These are phyloP conservation scores for Boletus insuetus DNA, from an alignment of 768 basidiomycete genomes.

Conservation along the genomic window DNA sequence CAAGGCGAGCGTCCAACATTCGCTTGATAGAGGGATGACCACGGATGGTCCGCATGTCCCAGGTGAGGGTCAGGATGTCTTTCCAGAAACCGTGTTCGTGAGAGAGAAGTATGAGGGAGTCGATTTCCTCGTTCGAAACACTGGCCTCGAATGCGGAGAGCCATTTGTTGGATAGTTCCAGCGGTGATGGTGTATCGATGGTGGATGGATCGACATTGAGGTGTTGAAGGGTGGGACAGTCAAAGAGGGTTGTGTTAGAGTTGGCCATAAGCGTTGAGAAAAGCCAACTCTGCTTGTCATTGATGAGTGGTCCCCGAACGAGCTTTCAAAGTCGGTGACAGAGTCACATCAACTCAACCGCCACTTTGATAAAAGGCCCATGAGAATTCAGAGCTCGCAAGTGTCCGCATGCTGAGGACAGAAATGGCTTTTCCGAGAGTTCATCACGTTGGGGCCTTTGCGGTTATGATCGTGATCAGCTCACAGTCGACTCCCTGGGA, in stretches of 20 bases:
- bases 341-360: no score
- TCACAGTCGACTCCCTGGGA: no score
- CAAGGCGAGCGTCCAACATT: slow-evolving; percentile 39
- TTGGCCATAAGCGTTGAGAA: neutral
- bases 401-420: no score
- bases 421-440: no score
- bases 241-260: slow-evolving; percentile 3
- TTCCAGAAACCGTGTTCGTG: slow-evolving; percentile 41
- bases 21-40: slow-evolving; percentile 35
- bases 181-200: slow-evolving; percentile 8
- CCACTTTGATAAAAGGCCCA: no score
- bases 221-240: slow-evolving; percentile 20
- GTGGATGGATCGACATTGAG: slow-evolving; percentile 16
- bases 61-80: slow-evolving; percentile 51
- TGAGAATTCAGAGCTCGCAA: no score
- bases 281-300: no score
- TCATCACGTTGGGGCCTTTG: no score
- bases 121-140: neutral
- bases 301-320: neutral
- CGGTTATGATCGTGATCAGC: no score
- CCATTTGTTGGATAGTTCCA: slow-evolving; percentile 15
- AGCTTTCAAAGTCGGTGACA: neutral
- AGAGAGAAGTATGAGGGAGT: slow-evolving; percentile 13
- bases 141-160: slow-evolving; percentile 14
- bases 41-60: slow-evolving; percentile 50